These are phyloP conservation scores for Candida quercuum DNA, from an alignment of 805 yeast genomes.

Conservation along the genomic window DNA sequence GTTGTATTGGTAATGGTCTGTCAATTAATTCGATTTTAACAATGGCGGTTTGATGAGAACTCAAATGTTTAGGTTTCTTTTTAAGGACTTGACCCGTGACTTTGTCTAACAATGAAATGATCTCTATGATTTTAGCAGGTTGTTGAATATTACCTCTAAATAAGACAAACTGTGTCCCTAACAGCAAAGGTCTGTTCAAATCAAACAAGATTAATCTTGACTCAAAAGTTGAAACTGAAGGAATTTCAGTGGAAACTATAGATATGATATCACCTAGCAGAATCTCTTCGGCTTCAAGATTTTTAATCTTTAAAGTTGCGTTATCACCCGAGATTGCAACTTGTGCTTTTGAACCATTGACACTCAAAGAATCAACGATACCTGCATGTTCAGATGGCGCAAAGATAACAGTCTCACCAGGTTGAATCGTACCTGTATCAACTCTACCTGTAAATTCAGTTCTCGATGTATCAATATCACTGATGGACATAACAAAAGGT, in stretches of 20 bases:
- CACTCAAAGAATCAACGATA: slow-evolving; percentile 84
- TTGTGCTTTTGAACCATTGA: slow-evolving; percentile 78
- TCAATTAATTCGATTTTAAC: slow-evolving; percentile 84
- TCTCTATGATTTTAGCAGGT: slow-evolving; percentile 81
- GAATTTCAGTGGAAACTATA: slow-evolving; percentile 88
- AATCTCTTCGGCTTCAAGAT: slow-evolving; percentile 82
- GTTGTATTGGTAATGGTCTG: slow-evolving; percentile 88
- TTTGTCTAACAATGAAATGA: slow-evolving; percentile 82
- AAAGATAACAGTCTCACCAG: slow-evolving; percentile 85
- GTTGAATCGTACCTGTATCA: slow-evolving; percentile 87
- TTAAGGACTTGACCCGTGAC: slow-evolving; percentile 89
- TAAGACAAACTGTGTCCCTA: slow-evolving; percentile 88
- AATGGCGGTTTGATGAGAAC: slow-evolving; percentile 95
- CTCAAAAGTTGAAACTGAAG: slow-evolving; percentile 68
- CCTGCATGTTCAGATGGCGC: slow-evolving; percentile 91
- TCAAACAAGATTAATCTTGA: slow-evolving; percentile 84
- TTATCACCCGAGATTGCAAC: slow-evolving; percentile 90
- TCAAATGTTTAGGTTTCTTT: slow-evolving; percentile 88
- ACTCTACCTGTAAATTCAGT: slow-evolving; percentile 94
- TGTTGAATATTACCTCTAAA: slow-evolving; percentile 93
- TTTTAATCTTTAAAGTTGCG: slow-evolving; percentile 88
- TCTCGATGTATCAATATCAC: slow-evolving; percentile 78
- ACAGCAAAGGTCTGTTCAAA: slow-evolving; percentile 89
- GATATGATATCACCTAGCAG: slow-evolving; percentile 93
- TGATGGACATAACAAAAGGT: slow-evolving; percentile 86